Conservation (phyloP, 2,329 filamentous ascomycete species). For the Endothia cerciana region DNA sequence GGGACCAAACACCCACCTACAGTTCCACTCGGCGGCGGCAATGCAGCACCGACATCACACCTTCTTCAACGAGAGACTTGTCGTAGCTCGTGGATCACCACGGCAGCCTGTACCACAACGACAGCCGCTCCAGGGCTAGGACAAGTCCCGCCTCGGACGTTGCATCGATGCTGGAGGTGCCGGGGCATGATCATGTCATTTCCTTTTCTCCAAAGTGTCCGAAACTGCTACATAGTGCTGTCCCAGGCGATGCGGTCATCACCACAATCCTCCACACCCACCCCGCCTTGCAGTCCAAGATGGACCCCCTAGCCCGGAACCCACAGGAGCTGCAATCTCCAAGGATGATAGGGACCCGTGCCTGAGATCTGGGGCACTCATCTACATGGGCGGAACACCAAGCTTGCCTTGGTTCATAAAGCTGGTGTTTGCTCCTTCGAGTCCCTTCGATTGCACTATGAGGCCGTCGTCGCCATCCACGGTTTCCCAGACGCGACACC, state of each 20-base stretch:
- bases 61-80: slow-evolving; percentile 13
- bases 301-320: not conserved
- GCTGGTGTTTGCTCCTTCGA: not conserved
- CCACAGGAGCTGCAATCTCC: slow-evolving; percentile 5
- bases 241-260: not conserved
- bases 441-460: not conserved
- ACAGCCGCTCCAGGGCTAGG: not conserved
- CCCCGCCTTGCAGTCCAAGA: not conserved
- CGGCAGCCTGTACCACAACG: not conserved
- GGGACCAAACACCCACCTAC: not conserved
- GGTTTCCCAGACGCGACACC: not conserved
- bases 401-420: slow-evolving; percentile 8
- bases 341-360: not conserved
- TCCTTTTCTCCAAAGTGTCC: not conserved
- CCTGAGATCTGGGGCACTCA: not conserved
- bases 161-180: slow-evolving; percentile 10
- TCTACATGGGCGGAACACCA: not conserved
- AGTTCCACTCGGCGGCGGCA: slow-evolving; percentile 1
- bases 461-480: not conserved
- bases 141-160: slow-evolving; percentile 1
- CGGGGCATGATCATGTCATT: slow-evolving; percentile 11
- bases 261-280: slow-evolving; percentile 2
- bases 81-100: too few species aligned
- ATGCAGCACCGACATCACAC: slow-evolving; percentile 5
- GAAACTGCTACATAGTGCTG: too few species aligned